Conservation (phyloP, 2,329 filamentous ascomycete genomes). For the Arthrobotrys musiformis region DNA sequence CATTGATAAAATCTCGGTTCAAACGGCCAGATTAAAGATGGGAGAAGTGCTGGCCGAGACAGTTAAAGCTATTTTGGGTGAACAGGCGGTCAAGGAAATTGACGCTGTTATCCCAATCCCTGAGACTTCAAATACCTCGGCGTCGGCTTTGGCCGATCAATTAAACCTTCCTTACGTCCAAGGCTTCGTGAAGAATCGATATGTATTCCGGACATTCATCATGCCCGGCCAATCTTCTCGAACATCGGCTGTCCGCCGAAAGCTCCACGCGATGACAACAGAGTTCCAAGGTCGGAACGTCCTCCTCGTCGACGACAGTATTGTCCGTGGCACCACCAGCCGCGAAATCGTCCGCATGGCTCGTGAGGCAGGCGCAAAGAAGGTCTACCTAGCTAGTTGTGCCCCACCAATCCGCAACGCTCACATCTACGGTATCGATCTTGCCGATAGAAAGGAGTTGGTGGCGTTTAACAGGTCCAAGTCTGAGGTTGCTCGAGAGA, state of each 20-base stretch:
- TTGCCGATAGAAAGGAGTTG: constrained; percentile 76
- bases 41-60: constrained; percentile 80
- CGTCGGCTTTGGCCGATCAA: constrained; percentile 77
- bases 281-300: constrained; percentile 86
- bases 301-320: constrained; percentile 86
- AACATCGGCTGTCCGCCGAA: constrained; percentile 86
- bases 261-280: constrained; percentile 84
- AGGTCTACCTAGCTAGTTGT: constrained; percentile 84
- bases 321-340: constrained; percentile 86
- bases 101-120: constrained; percentile 85
- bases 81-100: constrained; percentile 77
- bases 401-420: constrained; percentile 83
- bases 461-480: constrained; percentile 75
- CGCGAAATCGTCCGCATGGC: constrained; percentile 85
- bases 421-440: constrained; percentile 85
- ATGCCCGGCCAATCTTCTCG: constrained; percentile 83
- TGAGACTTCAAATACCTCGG: constrained; percentile 84
- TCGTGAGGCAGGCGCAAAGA: constrained; percentile 81
- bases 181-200: constrained; percentile 89
- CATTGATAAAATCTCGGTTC: constrained; percentile 89
- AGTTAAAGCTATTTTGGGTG: constrained; percentile 74
- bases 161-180: constrained; percentile 81
- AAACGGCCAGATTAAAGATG: constrained; percentile 87
- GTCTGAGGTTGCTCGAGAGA: constrained; percentile 72
- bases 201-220: constrained; percentile 88